A percentile compares a stretch with the other conserved stretches of the same genome.
Conservation (phyloP, 305 asterid genomes). For the Stenogyne calaminthoides region DNA sequence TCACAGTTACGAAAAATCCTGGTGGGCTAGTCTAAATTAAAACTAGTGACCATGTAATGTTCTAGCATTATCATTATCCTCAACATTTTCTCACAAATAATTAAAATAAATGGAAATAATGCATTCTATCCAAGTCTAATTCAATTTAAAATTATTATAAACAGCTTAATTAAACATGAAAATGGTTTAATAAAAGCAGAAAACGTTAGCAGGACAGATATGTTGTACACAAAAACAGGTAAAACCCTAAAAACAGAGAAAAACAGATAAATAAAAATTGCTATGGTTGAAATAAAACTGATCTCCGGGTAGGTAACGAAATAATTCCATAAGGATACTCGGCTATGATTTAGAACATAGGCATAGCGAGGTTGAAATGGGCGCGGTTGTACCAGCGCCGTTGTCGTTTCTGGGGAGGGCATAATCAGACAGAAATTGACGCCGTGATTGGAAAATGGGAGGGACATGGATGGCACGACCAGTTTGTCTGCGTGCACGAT, state of each 20-base stretch:
- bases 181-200: neutral
- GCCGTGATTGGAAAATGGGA: slow-evolving; percentile 70
- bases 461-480: slow-evolving; percentile 70
- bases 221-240: neutral
- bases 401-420: slow-evolving; percentile 72
- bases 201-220: too few species aligned
- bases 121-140: neutral
- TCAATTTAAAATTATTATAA: neutral
- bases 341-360: slow-evolving; percentile 81
- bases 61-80: neutral
- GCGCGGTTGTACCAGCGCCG: slow-evolving; percentile 89
- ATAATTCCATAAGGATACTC: slow-evolving; percentile 83
- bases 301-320: slow-evolving; percentile 79
- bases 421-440: slow-evolving; percentile 76
- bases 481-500: slow-evolving; percentile 58
- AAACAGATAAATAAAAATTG: neutral
- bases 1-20: neutral
- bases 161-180: neutral
- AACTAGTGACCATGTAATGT: neutral
- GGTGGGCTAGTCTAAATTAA: neutral
- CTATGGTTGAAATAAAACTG: neutral
- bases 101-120: neutral
- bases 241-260: too few species aligned
- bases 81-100: neutral
- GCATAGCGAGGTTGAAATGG: slow-evolving; percentile 93